These are phyloP conservation scores for Arthrobotrys musiformis DNA, from an alignment of 2,329 filamentous ascomycete species.

Conservation along the genomic window DNA sequence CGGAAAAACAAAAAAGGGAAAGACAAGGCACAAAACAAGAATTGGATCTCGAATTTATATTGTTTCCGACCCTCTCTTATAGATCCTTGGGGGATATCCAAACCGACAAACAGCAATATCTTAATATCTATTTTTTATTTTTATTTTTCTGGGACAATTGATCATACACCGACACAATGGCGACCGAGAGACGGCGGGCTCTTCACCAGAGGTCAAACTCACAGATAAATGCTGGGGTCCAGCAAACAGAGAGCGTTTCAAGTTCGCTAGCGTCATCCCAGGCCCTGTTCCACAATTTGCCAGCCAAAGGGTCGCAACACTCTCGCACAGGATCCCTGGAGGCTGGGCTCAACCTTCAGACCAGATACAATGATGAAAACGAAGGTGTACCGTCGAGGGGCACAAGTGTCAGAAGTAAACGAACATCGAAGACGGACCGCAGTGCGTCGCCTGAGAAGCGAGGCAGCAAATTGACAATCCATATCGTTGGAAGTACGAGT, in stretches of 20 bases:
- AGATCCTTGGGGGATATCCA: conserved; percentile 31
- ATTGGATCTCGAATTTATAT: conserved; percentile 31
- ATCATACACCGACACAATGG: conserved; percentile 27
- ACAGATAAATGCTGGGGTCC: conserved; percentile 55
- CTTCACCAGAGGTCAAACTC: conserved; percentile 55
- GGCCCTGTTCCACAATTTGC: conserved; percentile 56
- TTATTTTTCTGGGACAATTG: conserved; percentile 40
- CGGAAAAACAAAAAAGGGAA: conserved; percentile 22
- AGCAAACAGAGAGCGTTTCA: conserved; percentile 54
- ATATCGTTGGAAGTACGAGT: conserved; percentile 39
- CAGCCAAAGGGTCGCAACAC: conserved; percentile 52
- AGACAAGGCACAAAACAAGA: background rate
- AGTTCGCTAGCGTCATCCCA: conserved; percentile 55
- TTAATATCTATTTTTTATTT: conserved; percentile 41
- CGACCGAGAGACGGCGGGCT: conserved; percentile 50
- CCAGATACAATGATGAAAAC: conserved; percentile 49
- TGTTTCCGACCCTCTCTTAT: conserved; percentile 21
- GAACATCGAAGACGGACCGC: conserved; percentile 50
- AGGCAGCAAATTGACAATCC: conserved; percentile 32
- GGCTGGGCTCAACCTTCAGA: conserved; percentile 31
- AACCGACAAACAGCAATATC: conserved; percentile 46
- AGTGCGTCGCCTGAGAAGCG: conserved; percentile 49
- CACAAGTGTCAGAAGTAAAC: conserved; percentile 55
- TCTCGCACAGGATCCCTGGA: conserved; percentile 46
- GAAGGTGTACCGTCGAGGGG: conserved; percentile 48